Base-by-base conservation (phyloP, 495 filamentous ascomycete genomes). In the Aspergillus indologenus region DNA sequence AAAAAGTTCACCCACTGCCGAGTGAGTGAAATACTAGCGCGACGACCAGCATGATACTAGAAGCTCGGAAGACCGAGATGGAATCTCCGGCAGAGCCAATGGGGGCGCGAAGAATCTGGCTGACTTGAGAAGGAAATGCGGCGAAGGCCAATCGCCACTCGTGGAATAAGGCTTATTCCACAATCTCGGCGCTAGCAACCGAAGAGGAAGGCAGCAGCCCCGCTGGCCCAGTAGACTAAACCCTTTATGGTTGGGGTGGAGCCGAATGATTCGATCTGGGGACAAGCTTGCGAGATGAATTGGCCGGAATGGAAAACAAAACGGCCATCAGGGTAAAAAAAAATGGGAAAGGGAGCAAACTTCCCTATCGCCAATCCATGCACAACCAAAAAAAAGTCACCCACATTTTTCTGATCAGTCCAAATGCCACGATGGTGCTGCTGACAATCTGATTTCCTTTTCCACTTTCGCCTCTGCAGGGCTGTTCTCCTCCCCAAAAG, bases 241-340 rank as follows among this genome's bases (percentile, higher is more conserved):
- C 72, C 63, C 40, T 54, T 69, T 66, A 49, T 57, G 68, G 67
- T 17, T 56, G 40, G 56, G 64, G 71, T 76, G 74, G 74, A 69
- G 65, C 62, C 54, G 40, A 50, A 56, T 58, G 56, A 60, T 68
- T 58, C 63, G 62, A 73, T 76, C 71, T 71, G 68, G 70, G 66
- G 73, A 65, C 59, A 61, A 52, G 58, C 21, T 29, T 18, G 48
- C 22, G 23, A 51, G 29, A 51, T 51, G 48, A 49, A 46, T 44
- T 51, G 60, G 56, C 45, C 12, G 34, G 34, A 40, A 40, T 40
- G 34, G 34, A 40, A 40, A 15, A 29, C 26, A 40, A 55, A 54
- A 51, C 53, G 48, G n/a, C 17, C n/a, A 51, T 56, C 14, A 6
- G 18, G 17, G 45, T 21, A 53, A 48, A 53, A 47, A 57, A 51